Conservation (phyloP, 31 red algal species). For the Odonthalia washingtoniensis region DNA sequence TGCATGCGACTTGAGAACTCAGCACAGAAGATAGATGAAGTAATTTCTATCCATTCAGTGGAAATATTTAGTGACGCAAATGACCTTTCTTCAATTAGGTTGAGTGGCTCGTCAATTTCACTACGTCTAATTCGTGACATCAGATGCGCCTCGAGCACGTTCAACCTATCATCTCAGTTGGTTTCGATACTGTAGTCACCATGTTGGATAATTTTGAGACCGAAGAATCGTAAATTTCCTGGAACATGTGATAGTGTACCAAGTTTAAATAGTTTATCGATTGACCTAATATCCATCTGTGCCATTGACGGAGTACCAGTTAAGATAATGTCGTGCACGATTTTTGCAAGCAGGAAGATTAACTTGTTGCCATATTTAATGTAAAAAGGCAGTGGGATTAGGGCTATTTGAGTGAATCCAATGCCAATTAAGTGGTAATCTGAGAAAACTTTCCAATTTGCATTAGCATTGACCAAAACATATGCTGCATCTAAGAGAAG, state of each 20-base stretch:
- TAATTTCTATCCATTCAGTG: too few species aligned
- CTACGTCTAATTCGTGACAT: not conserved
- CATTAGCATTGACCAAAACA: slow-evolving; percentile 23
- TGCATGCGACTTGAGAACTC: too few species aligned
- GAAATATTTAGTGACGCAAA: too few species aligned
- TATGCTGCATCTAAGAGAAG: slow-evolving; percentile 26
- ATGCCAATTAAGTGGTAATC: not conserved
- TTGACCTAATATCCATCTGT: not conserved
- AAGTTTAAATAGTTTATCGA: not conserved
- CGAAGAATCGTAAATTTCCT: slow-evolving; percentile 17
- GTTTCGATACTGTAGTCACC: too few species aligned
- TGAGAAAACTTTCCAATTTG: too few species aligned
- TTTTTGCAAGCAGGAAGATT: not conserved
- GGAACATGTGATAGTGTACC: slow-evolving; percentile 7
- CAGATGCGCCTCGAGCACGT: not conserved
- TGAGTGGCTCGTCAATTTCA: not conserved
- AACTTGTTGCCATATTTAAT: not conserved
- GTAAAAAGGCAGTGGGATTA: slow-evolving; percentile 15
- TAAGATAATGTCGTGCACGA: slow-evolving; percentile 29
- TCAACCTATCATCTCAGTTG: not conserved
- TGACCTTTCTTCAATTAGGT: not conserved
- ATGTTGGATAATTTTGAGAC: not conserved
- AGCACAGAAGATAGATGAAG: too few species aligned
- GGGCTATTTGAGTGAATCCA: not conserved
- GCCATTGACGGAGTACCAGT: not conserved